These are phyloP conservation scores for Fragaria ananassa DNA, from an alignment of 306 rosid genomes.

Conservation along the genomic window DNA sequence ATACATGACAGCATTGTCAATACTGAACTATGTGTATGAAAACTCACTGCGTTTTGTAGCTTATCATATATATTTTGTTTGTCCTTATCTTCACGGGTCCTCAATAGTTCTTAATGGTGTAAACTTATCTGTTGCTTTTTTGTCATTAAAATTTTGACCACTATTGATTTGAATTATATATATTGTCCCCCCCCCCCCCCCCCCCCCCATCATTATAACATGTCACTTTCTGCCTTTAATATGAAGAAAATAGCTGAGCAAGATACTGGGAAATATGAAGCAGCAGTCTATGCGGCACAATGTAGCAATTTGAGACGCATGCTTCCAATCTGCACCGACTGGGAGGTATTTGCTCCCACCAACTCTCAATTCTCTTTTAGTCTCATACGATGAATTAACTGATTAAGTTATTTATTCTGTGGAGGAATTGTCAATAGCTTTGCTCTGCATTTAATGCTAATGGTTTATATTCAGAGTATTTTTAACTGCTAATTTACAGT, in stretches of 20 bases:
- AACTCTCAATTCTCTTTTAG: constrained; percentile 6
- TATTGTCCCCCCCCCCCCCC: not conserved
- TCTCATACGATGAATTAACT: constrained; percentile 5
- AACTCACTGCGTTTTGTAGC: constrained; percentile 15
- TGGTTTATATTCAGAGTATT: no score
- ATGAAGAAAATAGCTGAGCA: constrained; percentile 84
- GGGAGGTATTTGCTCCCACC: constrained; percentile 69
- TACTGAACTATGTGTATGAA: constrained; percentile 15
- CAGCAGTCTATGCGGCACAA: constrained; percentile 85
- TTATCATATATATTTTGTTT: constrained; percentile 3
- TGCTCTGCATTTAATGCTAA: not conserved
- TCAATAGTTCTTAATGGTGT: constrained; percentile 4
- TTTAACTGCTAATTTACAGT: no score
- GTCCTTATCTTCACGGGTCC: not conserved
- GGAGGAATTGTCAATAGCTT: constrained; percentile 8
- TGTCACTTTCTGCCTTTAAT: constrained; percentile 20
- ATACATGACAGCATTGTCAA: constrained; percentile 16
- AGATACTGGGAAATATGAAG: constrained; percentile 91
- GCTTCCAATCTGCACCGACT: constrained; percentile 91
- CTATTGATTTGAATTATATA: not conserved
- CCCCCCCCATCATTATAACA: not conserved
- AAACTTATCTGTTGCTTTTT: not conserved
- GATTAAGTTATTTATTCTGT: not conserved
- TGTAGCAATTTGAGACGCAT: constrained; percentile 81
- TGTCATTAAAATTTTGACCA: not conserved